Evolutionary conservation across 495 filamentous ascomycete genomes (phyloP).

Genomic region (Daldinia bambusicola): DNA sequence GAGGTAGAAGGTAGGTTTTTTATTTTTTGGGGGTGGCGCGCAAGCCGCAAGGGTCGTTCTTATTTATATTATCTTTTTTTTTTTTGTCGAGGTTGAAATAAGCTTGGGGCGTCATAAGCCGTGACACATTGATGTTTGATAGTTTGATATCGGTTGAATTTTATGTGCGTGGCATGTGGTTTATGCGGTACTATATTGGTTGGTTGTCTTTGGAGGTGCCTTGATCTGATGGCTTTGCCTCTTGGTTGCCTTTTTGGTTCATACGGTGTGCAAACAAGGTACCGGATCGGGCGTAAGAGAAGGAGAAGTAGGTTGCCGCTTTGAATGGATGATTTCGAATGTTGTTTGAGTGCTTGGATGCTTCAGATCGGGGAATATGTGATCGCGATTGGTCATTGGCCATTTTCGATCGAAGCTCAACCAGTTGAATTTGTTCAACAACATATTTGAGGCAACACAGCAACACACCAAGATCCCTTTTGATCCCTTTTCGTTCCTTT

Average conservation of each 20-base stretch:
- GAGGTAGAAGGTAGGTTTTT: slow-evolving; percentile 11
- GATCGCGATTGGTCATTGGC: slow-evolving; percentile 48
- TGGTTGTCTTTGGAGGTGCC: too few relatives aligned
- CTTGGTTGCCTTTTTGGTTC: neutral
- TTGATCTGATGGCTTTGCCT: too few relatives aligned
- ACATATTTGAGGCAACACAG: slow-evolving; percentile 45
- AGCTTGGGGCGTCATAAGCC: slow-evolving; percentile 42
- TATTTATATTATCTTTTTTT: neutral
- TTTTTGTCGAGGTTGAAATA: slow-evolving; percentile 38
- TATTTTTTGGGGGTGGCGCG: slow-evolving; percentile 39
- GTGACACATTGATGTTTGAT: slow-evolving; percentile 41
- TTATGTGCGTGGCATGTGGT: too few relatives aligned
- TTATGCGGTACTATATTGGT: too few relatives aligned
- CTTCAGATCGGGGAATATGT: slow-evolving; percentile 41
- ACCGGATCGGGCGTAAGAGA: neutral
- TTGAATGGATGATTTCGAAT: slow-evolving; percentile 34
- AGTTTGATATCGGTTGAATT: neutral
- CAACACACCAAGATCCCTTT: slow-evolving; percentile 41
- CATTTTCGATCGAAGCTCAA: slow-evolving; percentile 41
- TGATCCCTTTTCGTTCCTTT: too few relatives aligned
- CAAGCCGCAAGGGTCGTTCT: slow-evolving; percentile 28
- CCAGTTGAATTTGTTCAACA: slow-evolving; percentile 46
- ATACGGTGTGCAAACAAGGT: slow-evolving; percentile 30
- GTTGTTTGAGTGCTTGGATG: slow-evolving; percentile 30
- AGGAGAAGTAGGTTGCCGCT: slow-evolving; percentile 39